phyloP scores from a whole-genome alignment of 768 basidiomycete species.

The Galerina marginata region DNA sequence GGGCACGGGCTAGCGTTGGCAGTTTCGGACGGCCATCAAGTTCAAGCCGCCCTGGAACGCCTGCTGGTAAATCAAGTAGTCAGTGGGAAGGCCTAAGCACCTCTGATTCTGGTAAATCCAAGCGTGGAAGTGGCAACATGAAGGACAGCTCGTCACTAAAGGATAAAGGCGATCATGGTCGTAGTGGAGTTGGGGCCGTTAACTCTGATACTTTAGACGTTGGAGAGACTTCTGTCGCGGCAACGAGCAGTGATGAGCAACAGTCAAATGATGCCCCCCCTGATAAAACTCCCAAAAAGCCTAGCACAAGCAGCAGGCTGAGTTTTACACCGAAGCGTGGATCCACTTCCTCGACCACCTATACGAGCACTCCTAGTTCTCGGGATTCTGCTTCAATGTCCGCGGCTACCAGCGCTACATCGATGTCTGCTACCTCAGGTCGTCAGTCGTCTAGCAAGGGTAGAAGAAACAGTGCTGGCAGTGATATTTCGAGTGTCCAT shows the following conservation, averaged over 20 bases:
- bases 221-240: slow-evolving; percentile 46
- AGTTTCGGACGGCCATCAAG: slow-evolving; percentile 72
- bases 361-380: slow-evolving; percentile 83
- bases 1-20: slow-evolving; percentile 77
- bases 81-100: slow-evolving; percentile 80
- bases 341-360: slow-evolving; percentile 88
- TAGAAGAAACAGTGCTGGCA: slow-evolving; percentile 83
- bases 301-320: slow-evolving; percentile 61
- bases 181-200: slow-evolving; percentile 41
- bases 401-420: slow-evolving; percentile 77
- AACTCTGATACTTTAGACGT: slow-evolving; percentile 40
- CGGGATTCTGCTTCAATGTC: slow-evolving; percentile 88
- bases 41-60: slow-evolving; percentile 76
- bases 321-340: slow-evolving; percentile 88
- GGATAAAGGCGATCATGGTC: slow-evolving; percentile 50
- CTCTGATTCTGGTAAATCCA: slow-evolving; percentile 44
- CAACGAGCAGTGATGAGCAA: slow-evolving; percentile 66
- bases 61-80: slow-evolving; percentile 61
- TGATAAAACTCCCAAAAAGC: slow-evolving; percentile 76
- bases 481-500: slow-evolving; percentile 80
- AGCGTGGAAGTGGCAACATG: slow-evolving; percentile 41
- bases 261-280: slow-evolving; percentile 46
- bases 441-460: slow-evolving; percentile 74
- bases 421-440: slow-evolving; percentile 72
- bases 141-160: slow-evolving; percentile 49